These are phyloP conservation scores for Porogramme epimiltina DNA, from an alignment of 1,284 basidiomycete species.

Conservation along the genomic window DNA sequence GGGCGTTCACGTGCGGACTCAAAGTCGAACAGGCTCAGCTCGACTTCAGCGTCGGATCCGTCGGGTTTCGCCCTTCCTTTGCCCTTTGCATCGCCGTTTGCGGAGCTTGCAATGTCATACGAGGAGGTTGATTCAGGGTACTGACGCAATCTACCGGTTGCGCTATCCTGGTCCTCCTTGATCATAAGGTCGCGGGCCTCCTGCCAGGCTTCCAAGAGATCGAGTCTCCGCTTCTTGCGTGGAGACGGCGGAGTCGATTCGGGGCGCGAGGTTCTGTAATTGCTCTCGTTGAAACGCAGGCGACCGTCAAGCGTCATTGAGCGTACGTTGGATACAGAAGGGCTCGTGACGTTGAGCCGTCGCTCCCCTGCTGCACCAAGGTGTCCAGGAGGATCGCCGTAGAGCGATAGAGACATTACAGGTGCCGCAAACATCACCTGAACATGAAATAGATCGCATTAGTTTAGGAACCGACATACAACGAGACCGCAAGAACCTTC, in stretches of 20 bases:
- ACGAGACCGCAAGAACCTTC: constrained; percentile 26
- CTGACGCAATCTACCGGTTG: background rate
- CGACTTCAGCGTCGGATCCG: constrained; percentile 6
- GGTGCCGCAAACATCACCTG: constrained; percentile 19
- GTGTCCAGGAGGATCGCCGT: constrained; percentile 24
- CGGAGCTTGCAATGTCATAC: background rate
- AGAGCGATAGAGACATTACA: constrained; percentile 24
- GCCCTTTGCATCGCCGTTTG: background rate
- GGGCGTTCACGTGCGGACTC: constrained; percentile 2
- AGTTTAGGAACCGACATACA: constrained; percentile 1
- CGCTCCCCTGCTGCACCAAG: background rate
- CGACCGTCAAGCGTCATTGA: constrained; percentile 26
- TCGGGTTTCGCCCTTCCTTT: constrained; percentile 8
- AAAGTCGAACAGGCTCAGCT: constrained; percentile 5
- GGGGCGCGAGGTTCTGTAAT: constrained; percentile 16
- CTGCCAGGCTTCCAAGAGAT: constrained; percentile 33
- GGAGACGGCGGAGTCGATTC: constrained; percentile 19
- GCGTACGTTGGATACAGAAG: constrained; percentile 26
- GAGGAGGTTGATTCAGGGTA: background rate
- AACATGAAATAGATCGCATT: background rate
- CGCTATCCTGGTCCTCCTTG: constrained; percentile 30
- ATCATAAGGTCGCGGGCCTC: constrained; percentile 35
- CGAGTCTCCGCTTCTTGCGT: constrained; percentile 31
- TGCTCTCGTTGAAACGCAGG: constrained; percentile 32
- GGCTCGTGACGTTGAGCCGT: constrained; percentile 18